Evolutionary conservation across 257 asterid species (phyloP).

Genomic region (Paraleonurus japonicus): DNA sequence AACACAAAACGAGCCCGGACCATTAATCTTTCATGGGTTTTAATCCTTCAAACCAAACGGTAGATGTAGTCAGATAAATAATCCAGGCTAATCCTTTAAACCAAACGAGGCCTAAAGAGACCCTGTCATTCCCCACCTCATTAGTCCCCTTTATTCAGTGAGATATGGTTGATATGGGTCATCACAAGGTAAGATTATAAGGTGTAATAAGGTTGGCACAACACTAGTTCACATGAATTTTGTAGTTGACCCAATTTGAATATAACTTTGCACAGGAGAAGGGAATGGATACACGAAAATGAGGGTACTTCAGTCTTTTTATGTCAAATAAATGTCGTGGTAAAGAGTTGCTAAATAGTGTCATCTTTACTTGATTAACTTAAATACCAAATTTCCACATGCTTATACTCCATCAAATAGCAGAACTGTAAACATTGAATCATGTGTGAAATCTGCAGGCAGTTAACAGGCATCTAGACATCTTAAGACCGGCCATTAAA

Average conservation of each 20-base stretch:
- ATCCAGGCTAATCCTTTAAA: too few species aligned
- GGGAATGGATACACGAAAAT: not conserved
- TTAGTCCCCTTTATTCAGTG: not conserved
- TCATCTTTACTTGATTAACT: not conserved
- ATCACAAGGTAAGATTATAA: too few species aligned
- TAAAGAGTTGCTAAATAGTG: not conserved
- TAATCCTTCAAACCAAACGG: too few species aligned
- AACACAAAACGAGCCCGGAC: too few species aligned
- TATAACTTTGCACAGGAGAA: not conserved
- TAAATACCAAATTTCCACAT: not conserved
- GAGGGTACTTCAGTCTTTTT: not conserved
- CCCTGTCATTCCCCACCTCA: not conserved
- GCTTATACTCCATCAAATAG: too few species aligned
- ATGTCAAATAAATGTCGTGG: not conserved
- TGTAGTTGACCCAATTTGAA: not conserved
- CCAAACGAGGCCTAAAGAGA: too few species aligned
- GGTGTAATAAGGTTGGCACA: not conserved
- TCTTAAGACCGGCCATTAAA: slow-evolving; percentile 82
- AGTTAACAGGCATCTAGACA: slow-evolving; percentile 72
- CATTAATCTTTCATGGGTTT: too few species aligned
- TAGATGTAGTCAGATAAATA: too few species aligned
- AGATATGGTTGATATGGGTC: not conserved
- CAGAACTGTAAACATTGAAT: not conserved
- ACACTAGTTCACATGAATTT: not conserved
- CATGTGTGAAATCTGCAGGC: slow-evolving; percentile 45